Evolutionary conservation across 495 filamentous ascomycete genomes (phyloP), one percentile per base, ranked within the genome.

Genomic region (Tetracladium marchalianum): DNA sequence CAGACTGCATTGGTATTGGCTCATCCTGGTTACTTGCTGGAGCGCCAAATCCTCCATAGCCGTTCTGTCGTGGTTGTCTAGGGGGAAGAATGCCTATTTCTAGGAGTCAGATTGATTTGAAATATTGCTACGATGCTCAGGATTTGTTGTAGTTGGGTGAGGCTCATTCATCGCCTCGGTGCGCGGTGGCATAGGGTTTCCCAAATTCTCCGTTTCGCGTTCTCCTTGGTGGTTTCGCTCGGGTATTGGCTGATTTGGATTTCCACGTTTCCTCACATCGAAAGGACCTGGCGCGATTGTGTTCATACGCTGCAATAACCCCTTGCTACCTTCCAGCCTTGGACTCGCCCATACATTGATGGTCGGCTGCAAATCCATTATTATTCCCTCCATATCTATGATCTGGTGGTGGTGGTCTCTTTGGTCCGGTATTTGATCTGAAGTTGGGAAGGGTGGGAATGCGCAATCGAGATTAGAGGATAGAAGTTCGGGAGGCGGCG

Each of bases 241-340:
- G 11, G 41, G 12, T n/a, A 38, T 17, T 15, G 39, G 12, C 5
- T 38, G 37, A 7, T 15, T 38, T 15, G 18, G 3, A 32, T 35
- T 50, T 31, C 36, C 42, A 8, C 53, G 35, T 41, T 56, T 53
- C 39, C 59, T 64, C 11, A 68, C 52, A 52, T 76, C 76, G 53
- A 87, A 84, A 5, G 83, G 83, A 0, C 81, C 80, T 15, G 81
- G 80, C 12, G 74, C 71, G 60, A 85, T 81, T 22, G 65, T 71
- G 50, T 85, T 72, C 73, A 85, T 78, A 46, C 75, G 70, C 43
- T 77, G 68, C 57, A 81, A 51, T 52, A 72, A 54, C 27, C 62
- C 70, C 16, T 62, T 64, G 46, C 58, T 60, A 27, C 50, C 65
- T 19, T 52, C 57, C 5, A 51, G 49, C 18, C 51, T 59, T 35